Conservation (phyloP, 1,284 basidiomycete genomes). For the Rhodotorula sp. region DNA sequence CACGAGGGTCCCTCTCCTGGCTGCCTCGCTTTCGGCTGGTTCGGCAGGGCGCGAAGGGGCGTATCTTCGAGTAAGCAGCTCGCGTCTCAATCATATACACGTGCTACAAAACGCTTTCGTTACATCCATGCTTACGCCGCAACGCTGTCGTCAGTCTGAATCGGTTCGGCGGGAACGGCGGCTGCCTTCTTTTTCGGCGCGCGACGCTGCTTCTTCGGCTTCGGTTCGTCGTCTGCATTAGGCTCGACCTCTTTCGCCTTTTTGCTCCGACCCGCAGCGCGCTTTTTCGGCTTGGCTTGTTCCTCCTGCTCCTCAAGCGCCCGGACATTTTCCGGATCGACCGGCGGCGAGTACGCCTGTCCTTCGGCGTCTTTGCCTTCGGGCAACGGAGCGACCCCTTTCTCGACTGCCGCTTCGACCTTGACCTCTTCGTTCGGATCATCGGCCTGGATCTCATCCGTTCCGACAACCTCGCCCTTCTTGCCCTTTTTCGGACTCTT, state of each 20-base stretch:
- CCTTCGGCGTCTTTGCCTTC: constrained; percentile 45
- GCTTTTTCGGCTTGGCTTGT: constrained; percentile 2
- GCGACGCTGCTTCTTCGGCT: neutral
- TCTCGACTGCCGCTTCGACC: constrained; percentile 43
- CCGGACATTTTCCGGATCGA: constrained; percentile 32
- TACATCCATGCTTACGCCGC: neutral
- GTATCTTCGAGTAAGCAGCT: no score
- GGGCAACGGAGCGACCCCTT: constrained; percentile 44
- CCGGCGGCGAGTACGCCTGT: constrained; percentile 11
- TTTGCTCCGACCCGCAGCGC: neutral
- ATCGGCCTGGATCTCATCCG: constrained; percentile 28
- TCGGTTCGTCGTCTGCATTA: constrained; percentile 5
- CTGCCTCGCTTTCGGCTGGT: no score
- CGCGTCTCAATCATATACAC: no score
- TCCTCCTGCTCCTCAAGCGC: constrained; percentile 11
- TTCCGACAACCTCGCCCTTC: constrained; percentile 34
- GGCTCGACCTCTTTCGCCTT: neutral
- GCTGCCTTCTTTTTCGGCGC: neutral
- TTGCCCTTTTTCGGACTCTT: constrained; percentile 46
- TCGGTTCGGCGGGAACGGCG: neutral
- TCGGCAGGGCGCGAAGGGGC: no score
- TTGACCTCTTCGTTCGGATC: neutral
- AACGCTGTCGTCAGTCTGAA: neutral
- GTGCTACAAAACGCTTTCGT: neutral
- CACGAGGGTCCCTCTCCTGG: no score